phyloP scores from a whole-genome alignment of 306 rosid species.

The Medicago ruthenica region DNA sequence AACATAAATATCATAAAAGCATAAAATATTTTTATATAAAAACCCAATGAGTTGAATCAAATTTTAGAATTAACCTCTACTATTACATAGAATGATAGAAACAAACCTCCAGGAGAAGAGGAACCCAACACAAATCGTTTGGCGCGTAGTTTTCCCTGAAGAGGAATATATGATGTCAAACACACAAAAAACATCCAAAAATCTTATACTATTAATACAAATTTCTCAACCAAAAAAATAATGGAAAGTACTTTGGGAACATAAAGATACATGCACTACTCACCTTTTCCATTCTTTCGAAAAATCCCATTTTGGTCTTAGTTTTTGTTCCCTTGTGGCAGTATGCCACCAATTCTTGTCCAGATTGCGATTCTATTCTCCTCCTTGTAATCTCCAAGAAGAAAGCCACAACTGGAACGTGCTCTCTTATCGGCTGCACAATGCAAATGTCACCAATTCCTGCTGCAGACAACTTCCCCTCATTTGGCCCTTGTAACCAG shows the following conservation, averaged over 20 bases:
- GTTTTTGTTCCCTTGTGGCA: constrained; percentile 9
- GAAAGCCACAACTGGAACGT: constrained; percentile 52
- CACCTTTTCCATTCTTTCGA: constrained; percentile 49
- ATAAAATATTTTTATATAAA: background rate
- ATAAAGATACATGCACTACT: constrained; percentile 39
- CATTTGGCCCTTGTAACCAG: constrained; percentile 75
- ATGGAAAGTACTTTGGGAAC: constrained; percentile 9
- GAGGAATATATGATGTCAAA: constrained; percentile 35
- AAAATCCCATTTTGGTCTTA: constrained; percentile 12
- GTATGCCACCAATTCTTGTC: background rate
- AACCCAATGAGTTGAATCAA: background rate
- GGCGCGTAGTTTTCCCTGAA: constrained; percentile 48
- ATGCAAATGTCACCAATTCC: constrained; percentile 55
- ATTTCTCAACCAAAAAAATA: background rate
- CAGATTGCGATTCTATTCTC: constrained; percentile 30
- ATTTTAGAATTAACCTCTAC: constrained; percentile 17
- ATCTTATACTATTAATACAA: background rate
- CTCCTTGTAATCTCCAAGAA: constrained; percentile 53
- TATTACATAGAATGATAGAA: constrained; percentile 5
- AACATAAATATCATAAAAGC: constrained; percentile 4
- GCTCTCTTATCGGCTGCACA: constrained; percentile 45
- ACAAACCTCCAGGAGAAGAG: constrained; percentile 41
- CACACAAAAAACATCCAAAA: constrained; percentile 29
- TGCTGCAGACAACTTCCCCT: constrained; percentile 40
- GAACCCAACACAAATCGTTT: constrained; percentile 29